Evolutionary conservation across 352 stramenopile species (phyloP).

Genomic region (Hyaloperonospora arabidopsidis): DNA sequence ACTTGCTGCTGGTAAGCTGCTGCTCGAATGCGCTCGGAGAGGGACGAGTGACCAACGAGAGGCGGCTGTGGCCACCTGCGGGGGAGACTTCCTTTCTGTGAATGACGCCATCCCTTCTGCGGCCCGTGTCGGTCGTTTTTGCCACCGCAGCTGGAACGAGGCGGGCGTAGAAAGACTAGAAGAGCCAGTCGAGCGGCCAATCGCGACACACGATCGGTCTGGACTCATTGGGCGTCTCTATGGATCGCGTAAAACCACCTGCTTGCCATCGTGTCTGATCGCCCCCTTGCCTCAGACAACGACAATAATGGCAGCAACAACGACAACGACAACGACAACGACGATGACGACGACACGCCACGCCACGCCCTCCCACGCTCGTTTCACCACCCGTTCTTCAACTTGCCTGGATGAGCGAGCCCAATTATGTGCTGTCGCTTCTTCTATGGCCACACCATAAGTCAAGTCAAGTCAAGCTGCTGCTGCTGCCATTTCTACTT

Average conservation of each 20-base stretch:
- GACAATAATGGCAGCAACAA: neutral
- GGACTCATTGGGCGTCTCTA: constrained; percentile 11
- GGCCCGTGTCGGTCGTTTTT: constrained; percentile 21
- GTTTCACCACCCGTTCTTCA: no score
- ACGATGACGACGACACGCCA: constrained; percentile 1
- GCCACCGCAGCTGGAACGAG: constrained; percentile 8
- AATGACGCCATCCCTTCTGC: constrained; percentile 14
- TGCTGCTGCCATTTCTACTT: no score
- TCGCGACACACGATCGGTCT: constrained; percentile 15
- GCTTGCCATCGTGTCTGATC: constrained; percentile 18
- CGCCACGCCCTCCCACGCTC: no score
- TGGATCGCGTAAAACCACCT: constrained; percentile 16
- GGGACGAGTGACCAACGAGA: neutral
- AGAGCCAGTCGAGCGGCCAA: constrained; percentile 27
- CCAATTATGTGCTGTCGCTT: no score
- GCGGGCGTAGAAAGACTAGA: constrained; percentile 9
- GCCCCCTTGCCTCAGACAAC: neutral
- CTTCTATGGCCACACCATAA: no score
- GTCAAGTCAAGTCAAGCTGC: no score
- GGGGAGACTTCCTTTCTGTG: constrained; percentile 20
- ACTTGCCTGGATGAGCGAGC: no score
- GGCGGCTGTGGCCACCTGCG: constrained; percentile 12
- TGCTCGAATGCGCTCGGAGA: neutral
- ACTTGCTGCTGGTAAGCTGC: no score
- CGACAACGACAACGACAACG: neutral